phyloP scores from a whole-genome alignment of 257 asterid species.

The Solanum megistacrolobum region DNA sequence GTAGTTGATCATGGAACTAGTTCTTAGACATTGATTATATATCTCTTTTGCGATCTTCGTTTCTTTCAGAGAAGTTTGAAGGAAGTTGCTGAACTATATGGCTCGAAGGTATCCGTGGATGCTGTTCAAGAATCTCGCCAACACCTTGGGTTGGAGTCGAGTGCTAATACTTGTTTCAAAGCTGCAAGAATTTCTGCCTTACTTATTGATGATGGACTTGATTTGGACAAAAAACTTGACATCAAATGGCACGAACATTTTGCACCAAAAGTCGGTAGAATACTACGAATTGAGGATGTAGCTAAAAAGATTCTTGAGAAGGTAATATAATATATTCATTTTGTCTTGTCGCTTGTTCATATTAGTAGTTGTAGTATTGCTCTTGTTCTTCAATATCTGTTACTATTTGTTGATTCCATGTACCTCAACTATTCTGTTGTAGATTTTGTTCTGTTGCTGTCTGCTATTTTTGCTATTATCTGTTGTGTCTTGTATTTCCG shows the following conservation, averaged over 20 bases:
- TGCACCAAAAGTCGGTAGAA: constrained; percentile 60
- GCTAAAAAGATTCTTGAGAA: constrained; percentile 71
- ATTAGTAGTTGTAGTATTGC: neutral
- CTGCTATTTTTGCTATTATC: neutral
- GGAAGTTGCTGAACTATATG: constrained; percentile 70
- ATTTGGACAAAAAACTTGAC: constrained; percentile 49
- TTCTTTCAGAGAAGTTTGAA: constrained; percentile 67
- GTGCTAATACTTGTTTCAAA: constrained; percentile 51
- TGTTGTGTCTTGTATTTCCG: neutral
- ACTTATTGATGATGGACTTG: constrained; percentile 80
- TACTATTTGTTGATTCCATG: neutral
- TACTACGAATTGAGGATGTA: constrained; percentile 62
- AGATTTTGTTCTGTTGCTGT: neutral
- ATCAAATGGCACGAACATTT: constrained; percentile 66
- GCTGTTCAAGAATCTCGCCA: constrained; percentile 60
- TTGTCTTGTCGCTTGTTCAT: neutral
- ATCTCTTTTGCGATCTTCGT: neutral
- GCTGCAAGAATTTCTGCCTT: constrained; percentile 59
- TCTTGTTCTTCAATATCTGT: neutral
- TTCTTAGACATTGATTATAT: neutral
- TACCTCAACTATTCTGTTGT: neutral
- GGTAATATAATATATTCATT: constrained; percentile 27
- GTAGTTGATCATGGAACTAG: neutral
- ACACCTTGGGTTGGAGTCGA: constrained; percentile 48
- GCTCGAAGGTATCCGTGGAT: constrained; percentile 42